Percentiles rank a stretch among this genome's conserved stretches.
Conservation (phyloP, 139 green algal genomes). For the Dunaliella primolecta region DNA sequence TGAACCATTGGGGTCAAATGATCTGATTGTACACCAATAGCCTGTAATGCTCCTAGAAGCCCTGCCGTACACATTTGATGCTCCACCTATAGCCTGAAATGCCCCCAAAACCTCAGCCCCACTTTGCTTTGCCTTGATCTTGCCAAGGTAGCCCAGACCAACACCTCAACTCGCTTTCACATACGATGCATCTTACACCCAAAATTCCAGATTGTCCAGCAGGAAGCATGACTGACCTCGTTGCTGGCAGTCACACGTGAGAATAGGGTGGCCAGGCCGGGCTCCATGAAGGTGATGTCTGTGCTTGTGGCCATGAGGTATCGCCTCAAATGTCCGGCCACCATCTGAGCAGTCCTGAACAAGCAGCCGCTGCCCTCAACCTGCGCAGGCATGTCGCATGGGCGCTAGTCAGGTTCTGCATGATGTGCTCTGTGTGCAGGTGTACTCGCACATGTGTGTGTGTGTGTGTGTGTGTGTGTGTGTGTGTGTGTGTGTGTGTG, state of each 20-base stretch:
- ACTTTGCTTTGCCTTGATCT: no score
- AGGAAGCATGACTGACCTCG: neutral
- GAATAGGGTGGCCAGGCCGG: constrained; percentile 18
- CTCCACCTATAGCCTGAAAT: no score
- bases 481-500: neutral
- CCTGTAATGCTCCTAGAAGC: no score
- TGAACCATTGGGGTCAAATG: no score
- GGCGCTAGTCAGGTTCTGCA: neutral
- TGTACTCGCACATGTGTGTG: no score
- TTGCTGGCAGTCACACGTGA: neutral
- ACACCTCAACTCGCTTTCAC: no score
- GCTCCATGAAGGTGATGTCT: constrained; percentile 25
- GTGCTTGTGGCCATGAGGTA: constrained; percentile 33
- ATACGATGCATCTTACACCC: no score
- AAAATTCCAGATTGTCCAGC: no score
- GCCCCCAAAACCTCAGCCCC: no score
- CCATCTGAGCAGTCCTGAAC: constrained; percentile 27
- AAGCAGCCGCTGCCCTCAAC: constrained; percentile 23
- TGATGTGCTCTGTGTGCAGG: neutral
- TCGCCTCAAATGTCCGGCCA: constrained; percentile 11
- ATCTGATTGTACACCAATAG: no score
- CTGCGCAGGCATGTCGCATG: constrained; percentile 16
- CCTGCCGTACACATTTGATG: no score
- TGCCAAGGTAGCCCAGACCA: no score
- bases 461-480: neutral